Evolutionary conservation across 768 basidiomycete species (phyloP).

Genomic region (Sarcodon aspratus): DNA sequence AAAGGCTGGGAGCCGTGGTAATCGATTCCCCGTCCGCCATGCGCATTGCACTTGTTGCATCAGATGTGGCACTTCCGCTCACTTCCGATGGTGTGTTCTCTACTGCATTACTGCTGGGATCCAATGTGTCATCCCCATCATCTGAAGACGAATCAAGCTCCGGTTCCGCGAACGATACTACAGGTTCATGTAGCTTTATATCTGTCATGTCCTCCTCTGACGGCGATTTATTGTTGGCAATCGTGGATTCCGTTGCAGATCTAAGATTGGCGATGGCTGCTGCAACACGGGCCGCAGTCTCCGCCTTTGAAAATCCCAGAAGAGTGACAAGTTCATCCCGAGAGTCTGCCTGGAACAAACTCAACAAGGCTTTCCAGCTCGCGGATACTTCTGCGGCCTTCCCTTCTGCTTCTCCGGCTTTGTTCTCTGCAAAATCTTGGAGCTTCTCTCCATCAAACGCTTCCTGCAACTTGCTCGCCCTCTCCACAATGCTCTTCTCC

Average conservation of each 20-base stretch:
- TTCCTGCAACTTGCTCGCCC: slow-evolving; percentile 53
- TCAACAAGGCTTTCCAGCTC: slow-evolving; percentile 82
- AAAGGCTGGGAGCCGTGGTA: slow-evolving; percentile 80
- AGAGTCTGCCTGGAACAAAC: slow-evolving; percentile 82
- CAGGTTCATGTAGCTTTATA: slow-evolving; percentile 51
- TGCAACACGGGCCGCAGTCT: slow-evolving; percentile 67
- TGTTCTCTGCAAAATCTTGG: slow-evolving; percentile 58
- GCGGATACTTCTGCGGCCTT: slow-evolving; percentile 24
- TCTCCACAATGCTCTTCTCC: slow-evolving; percentile 61
- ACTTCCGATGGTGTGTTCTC: slow-evolving; percentile 70
- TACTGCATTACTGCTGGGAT: slow-evolving; percentile 19
- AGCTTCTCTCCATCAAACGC: slow-evolving; percentile 51
- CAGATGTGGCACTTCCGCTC: slow-evolving; percentile 53
- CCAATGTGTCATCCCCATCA: slow-evolving; percentile 22
- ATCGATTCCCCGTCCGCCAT: slow-evolving; percentile 65
- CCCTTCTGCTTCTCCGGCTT: slow-evolving; percentile 15
- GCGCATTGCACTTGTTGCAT: slow-evolving; percentile 38
- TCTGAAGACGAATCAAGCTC: slow-evolving; percentile 33
- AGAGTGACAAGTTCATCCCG: slow-evolving; percentile 83
- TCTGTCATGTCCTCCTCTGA: slow-evolving; percentile 24
- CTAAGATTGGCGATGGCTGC: slow-evolving; percentile 75
- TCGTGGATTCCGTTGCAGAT: slow-evolving; percentile 21
- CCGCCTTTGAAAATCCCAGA: slow-evolving; percentile 86
- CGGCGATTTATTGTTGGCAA: slow-evolving; percentile 1
- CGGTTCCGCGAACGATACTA: slow-evolving; percentile 80